Conservation (phyloP, 1,284 basidiomycete genomes). For the Wolfiporia cocos region DNA sequence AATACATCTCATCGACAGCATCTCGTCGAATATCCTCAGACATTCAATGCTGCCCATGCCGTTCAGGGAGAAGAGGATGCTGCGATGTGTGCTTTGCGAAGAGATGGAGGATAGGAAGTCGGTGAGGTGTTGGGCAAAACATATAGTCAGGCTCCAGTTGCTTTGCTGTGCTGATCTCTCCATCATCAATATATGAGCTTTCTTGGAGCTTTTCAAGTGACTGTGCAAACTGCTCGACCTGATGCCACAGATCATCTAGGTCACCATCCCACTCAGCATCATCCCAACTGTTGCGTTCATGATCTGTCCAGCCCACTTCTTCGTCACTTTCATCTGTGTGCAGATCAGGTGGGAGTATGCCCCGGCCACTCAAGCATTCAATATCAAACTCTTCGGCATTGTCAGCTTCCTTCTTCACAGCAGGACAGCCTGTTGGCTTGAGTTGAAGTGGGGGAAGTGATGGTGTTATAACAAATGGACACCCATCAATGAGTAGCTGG, state of each 20-base stretch:
- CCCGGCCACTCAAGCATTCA: background rate
- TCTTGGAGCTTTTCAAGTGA: background rate
- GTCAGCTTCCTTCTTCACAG: too few relatives aligned
- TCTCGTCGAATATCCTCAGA: background rate
- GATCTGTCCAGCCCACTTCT: constrained; percentile 3
- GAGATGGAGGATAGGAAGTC: background rate
- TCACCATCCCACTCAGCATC: background rate
- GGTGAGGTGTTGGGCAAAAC: background rate
- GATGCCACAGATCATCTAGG: background rate
- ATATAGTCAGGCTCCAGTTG: background rate
- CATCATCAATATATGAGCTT: too few relatives aligned
- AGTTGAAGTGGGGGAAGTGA: background rate
- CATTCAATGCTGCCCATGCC: background rate
- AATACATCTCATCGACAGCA: background rate
- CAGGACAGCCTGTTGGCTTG: too few relatives aligned
- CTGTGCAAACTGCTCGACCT: background rate
- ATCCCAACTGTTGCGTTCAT: background rate
- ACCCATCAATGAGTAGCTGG: constrained; percentile 3
- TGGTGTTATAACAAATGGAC: background rate
- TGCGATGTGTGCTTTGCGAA: background rate
- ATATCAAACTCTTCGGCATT: background rate
- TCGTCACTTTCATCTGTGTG: constrained; percentile 3
- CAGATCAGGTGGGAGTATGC: background rate
- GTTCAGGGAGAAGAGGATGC: background rate
- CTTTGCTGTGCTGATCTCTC: too few relatives aligned